Evolutionary conservation across 2,329 filamentous ascomycete species (phyloP), one percentile per base, ranked within the genome.

Genomic region (Zymoseptoria ardabiliae): DNA sequence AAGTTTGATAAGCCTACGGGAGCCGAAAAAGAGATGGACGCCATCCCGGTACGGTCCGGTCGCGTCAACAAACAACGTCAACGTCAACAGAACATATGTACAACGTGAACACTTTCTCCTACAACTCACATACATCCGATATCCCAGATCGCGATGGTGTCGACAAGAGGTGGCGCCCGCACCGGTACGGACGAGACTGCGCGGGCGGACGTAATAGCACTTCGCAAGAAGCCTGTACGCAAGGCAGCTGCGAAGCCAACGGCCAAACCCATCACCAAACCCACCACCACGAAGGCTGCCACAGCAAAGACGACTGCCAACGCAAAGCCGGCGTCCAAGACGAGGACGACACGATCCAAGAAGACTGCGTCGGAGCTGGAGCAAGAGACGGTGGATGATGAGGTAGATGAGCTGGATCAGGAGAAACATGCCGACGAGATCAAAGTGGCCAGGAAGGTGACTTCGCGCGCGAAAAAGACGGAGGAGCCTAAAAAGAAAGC

Each of bases 91-190:
- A 45, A 30, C n/a, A 30, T 11, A 30, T 30, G 28, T 30, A n/a
- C 28, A 30, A 30, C 19, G n/a, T 20, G 50, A 17, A 30, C 51
- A 19, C 28, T 19, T n/a, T 22, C 28, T 53, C 51, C 22, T 53
- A 28, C 51, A 53, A 25, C 51, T n/a, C 11, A 57, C 22, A 57
- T 48, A 30, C 28, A 56, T 49, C 50, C 45, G 51, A 53, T n/a
- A 65, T 22, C 22, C n/a, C n/a, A n/a, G n/a, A n/a, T n/a, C n/a
- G n/a, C n/a, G n/a, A 74, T 74, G 72, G 72, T 73, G 48, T 70
- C 72, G 19, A 74, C 72, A 57, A 61, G 72, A 59, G 63, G 70
- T 30, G 68, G 66, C 25, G 68, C 69, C 62, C 64, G 65, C 3
- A 68, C 64, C 57, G 60, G 65, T 9, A 62, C 63, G 20, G 61